Percentiles rank a stretch among this genome's conserved stretches.
Evolutionary conservation across 2,329 filamentous ascomycete species (phyloP).

Genomic region (Teratosphaeria zuluensis): DNA sequence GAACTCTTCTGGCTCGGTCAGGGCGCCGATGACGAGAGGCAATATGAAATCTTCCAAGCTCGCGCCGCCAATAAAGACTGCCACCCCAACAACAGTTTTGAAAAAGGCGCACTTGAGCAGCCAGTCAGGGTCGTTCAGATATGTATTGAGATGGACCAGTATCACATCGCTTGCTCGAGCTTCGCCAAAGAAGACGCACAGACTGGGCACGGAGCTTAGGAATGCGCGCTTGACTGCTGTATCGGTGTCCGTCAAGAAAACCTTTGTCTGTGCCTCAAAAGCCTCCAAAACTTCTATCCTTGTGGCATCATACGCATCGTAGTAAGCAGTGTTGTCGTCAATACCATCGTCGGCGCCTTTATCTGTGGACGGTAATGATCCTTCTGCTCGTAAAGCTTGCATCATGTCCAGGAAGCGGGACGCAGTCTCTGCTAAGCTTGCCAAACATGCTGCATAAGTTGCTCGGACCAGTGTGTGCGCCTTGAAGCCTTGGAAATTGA

Average conservation of each 20-base stretch:
- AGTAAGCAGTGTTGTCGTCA: slow-evolving; percentile 52
- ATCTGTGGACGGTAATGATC: slow-evolving; percentile 66
- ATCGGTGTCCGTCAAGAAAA: slow-evolving; percentile 77
- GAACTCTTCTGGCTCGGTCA: slow-evolving; percentile 87
- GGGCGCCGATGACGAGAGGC: slow-evolving; percentile 87
- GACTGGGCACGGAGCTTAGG: slow-evolving; percentile 76
- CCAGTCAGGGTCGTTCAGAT: slow-evolving; percentile 94
- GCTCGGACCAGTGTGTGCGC: slow-evolving; percentile 62
- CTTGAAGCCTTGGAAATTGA: slow-evolving; percentile 39
- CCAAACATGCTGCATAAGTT: slow-evolving; percentile 86
- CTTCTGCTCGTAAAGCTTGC: slow-evolving; percentile 74
- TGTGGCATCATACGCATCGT: slow-evolving; percentile 80
- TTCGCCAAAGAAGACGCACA: slow-evolving; percentile 92
- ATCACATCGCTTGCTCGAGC: slow-evolving; percentile 93
- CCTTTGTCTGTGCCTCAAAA: slow-evolving; percentile 82
- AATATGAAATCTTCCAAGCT: slow-evolving; percentile 92
- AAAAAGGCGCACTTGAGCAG: slow-evolving; percentile 95
- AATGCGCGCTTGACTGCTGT: slow-evolving; percentile 83
- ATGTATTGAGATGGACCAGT: slow-evolving; percentile 90
- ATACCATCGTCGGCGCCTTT: slow-evolving; percentile 69
- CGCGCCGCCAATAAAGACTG: slow-evolving; percentile 77
- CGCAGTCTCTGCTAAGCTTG: slow-evolving; percentile 77
- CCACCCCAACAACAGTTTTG: slow-evolving; percentile 86
- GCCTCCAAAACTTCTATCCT: slow-evolving; percentile 70
- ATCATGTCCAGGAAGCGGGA: slow-evolving; percentile 82